Percentiles rank a stretch among this genome's conserved stretches.
These are phyloP conservation scores for Phytopythium kandeliae DNA, from an alignment of 352 stramenopile species.

Conservation along the genomic window DNA sequence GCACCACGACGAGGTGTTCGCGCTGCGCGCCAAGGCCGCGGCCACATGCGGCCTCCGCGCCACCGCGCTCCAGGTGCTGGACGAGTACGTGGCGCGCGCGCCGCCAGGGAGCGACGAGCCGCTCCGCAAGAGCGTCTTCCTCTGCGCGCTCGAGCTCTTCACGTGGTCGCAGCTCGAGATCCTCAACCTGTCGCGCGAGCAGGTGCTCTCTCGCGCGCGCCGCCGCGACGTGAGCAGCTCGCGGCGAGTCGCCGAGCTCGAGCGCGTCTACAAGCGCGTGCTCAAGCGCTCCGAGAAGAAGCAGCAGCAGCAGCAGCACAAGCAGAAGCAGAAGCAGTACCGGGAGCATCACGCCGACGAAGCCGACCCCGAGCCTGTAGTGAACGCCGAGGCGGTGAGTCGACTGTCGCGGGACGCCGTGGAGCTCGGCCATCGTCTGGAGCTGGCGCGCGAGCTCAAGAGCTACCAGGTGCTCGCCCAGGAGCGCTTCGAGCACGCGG, in stretches of 20 bases:
- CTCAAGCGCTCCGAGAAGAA: slow-evolving; percentile 17
- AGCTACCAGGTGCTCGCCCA: slow-evolving; percentile 44
- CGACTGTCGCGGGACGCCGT: slow-evolving; percentile 24
- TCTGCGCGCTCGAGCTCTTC: slow-evolving; percentile 48
- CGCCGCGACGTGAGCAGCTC: slow-evolving; percentile 35
- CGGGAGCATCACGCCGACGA: slow-evolving; percentile 10
- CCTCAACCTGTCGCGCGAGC: slow-evolving; percentile 35
- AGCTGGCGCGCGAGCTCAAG: slow-evolving; percentile 32
- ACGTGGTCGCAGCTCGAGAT: slow-evolving; percentile 48
- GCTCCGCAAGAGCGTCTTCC: slow-evolving; percentile 31
- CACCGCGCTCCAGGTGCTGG: slow-evolving; percentile 41
- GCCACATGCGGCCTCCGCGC: slow-evolving; percentile 41
- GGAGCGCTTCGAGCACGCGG: slow-evolving; percentile 36
- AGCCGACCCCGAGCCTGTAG: slow-evolving; percentile 10
- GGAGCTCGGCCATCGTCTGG: slow-evolving; percentile 34
- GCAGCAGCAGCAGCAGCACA: slow-evolving; percentile 13
- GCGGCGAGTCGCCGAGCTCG: slow-evolving; percentile 38
- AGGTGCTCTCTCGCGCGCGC: slow-evolving; percentile 29
- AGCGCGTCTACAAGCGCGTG: slow-evolving; percentile 30
- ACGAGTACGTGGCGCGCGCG: slow-evolving; percentile 47
- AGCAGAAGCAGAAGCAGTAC: slow-evolving; percentile 11
- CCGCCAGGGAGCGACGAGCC: slow-evolving; percentile 4
- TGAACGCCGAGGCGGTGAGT: slow-evolving; percentile 15
- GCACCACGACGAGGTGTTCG: slow-evolving; percentile 53
- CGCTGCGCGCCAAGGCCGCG: slow-evolving; percentile 54